Evolutionary conservation across 225 moss, liverwort and hornwort species (phyloP), one percentile per base, ranked within the genome.

Genomic region (Physcomitrium patens): DNA sequence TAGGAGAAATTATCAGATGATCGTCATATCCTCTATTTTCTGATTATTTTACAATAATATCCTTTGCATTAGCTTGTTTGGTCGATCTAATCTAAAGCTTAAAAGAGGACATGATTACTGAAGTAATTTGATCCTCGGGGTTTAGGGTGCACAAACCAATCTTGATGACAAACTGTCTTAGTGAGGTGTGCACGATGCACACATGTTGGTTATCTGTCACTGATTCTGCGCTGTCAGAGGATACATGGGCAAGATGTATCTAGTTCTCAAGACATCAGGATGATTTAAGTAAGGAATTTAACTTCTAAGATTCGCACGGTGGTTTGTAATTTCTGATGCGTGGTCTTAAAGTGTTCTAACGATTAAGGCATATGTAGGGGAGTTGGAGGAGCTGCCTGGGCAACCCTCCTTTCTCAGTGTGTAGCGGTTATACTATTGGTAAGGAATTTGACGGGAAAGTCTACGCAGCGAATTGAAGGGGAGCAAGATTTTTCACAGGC

Each of bases 371-470:
- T 72, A 53, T 58, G 77, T 89, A 94, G 94, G 89, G 94, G 94
- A 60, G 90, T 94, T 78, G 91, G 89, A 79, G 94, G 94, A 83
- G 94, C 92, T 80, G 94, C 94, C 7, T 90, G 88, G 92, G 92
- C 92, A 67, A 94, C 94, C 20, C 79, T 92, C 7, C 52, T 70
- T 61, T 78, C 94, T 72, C 92, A 94, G 67, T 90, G 85, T 63
- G 70, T 92, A 73, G 92, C 92, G 26, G 85, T 89, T 65, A 1
- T 87, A 5, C 85, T 94, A 11, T 67, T 94, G 74, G 65, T 84
- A 26, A 78, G 67, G 67, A 82, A 81, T 59, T 69, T 94, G 80
- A 90, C 79, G 27, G 67, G 74, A 1, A 74, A 70, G 42, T 82
- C 73, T 23, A 26, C 1, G 65, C 68, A 70, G 66, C 65, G 48